Evolutionary conservation across 306 rosid species (phyloP), one percentile per base, ranked within the genome.

Genomic region (Cicer arietinum): DNA sequence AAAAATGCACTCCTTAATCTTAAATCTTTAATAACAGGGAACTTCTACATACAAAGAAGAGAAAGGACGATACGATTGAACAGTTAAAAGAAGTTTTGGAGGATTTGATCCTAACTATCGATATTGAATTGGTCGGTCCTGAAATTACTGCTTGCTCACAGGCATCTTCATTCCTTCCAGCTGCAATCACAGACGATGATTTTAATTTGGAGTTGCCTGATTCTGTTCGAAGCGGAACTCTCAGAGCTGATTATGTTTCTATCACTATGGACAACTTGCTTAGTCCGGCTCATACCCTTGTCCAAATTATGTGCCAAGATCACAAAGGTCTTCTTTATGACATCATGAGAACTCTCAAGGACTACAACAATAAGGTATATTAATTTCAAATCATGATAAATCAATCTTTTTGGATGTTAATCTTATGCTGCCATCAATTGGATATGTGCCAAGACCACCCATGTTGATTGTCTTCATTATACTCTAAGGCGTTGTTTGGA

Each of bases 341-440:
- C 86, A 86, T 94, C 79, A 94, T 92, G 99, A 94, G 99, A 88
- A 94, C 99, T 37, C 81, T 94, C 1, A 94, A 94, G 87, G 99
- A 94, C 67, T 94, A 84, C 81, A 90, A 89, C 73, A 90, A 89
- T 80, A 85, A 91, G 97, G 98, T 94, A 81, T 30, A 58, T 9
- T 9, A 18, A 56, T 69, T 17, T 50, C 37, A 62, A 69, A 73
- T 66, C 58, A 63, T 48, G 13, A 25, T 9, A 44, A 61, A 37
- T 39, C 59, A 68, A 18, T 5, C 10, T 44, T 67, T 63, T 48
- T 73, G 12, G 25, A 12, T 13, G 22, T 37, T 82, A 12, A 59
- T 79, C 67, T 65, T 66, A 39, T 18, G 64, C 5, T 72, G 45
- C 81, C 25, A 50, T 56, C 69, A 30, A 30, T 30, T 30, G 37